Conservation (phyloP, 768 basidiomycete species). For the Leucogyrophana mollusca region DNA sequence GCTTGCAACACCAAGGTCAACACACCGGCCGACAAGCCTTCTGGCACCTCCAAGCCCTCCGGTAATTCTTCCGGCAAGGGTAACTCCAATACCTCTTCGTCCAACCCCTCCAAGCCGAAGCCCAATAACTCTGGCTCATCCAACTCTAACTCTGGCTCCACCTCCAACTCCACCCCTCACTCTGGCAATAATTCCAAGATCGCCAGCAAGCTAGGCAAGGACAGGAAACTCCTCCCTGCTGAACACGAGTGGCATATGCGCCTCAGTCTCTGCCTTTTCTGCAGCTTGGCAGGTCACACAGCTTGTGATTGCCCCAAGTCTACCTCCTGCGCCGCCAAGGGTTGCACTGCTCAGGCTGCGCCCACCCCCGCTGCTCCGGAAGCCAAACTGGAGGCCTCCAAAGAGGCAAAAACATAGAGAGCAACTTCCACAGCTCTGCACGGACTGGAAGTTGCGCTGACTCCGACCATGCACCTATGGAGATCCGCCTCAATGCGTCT, state of each 20-base stretch:
- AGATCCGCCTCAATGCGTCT: slow-evolving; percentile 3
- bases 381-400: neutral
- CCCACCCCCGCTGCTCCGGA: neutral
- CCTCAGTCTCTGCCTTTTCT: too few relatives aligned
- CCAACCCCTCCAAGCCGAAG: too few relatives aligned
- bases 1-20: neutral
- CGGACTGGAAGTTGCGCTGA: too few relatives aligned
- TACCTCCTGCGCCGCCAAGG: neutral
- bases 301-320: neutral
- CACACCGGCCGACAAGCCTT: neutral
- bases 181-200: too few relatives aligned
- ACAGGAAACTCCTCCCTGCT: neutral
- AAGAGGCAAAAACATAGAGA: slow-evolving; percentile 6
- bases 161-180: too few relatives aligned
- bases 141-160: too few relatives aligned
- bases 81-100: too few relatives aligned
- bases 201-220: too few relatives aligned
- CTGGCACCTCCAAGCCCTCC: too few relatives aligned
- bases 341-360: too few relatives aligned
- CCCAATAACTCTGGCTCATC: neutral
- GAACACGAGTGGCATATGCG: neutral
- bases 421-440: neutral
- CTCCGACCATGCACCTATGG: neutral
- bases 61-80: too few relatives aligned
- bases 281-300: slow-evolving; percentile 1